These are phyloP conservation scores for Fusarium marasasianum DNA, from an alignment of 2,329 filamentous ascomycete genomes.

Conservation along the genomic window DNA sequence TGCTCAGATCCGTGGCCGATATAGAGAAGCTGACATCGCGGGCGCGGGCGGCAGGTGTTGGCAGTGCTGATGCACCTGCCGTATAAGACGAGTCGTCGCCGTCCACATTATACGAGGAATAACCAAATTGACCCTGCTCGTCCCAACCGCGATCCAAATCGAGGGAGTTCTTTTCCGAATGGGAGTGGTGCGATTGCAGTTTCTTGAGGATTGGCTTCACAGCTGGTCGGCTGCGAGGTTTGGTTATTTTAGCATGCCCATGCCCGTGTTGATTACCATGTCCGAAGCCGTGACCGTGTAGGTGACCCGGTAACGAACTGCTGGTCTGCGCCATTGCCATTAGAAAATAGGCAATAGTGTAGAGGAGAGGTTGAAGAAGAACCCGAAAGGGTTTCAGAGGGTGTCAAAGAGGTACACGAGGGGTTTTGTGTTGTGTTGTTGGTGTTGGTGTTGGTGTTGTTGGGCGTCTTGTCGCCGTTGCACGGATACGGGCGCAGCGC, in stretches of 20 bases:
- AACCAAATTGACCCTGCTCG: conserved; percentile 56
- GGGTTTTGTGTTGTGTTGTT: conserved; percentile 21
- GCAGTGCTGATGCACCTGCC: conserved; percentile 36
- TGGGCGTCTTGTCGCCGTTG: conserved; percentile 33
- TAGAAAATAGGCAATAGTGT: conserved; percentile 6
- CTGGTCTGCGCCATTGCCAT: conserved; percentile 42
- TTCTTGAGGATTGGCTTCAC: conserved; percentile 73
- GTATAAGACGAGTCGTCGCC: conserved; percentile 40
- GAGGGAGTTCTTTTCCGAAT: conserved; percentile 70
- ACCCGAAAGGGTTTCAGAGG: neutral
- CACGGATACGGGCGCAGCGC: conserved; percentile 41
- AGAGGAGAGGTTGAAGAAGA: neutral
- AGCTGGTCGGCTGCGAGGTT: conserved; percentile 57
- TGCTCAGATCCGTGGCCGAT: conserved; percentile 48
- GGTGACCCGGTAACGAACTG: conserved; percentile 35
- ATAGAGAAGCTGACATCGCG: conserved; percentile 60
- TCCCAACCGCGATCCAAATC: conserved; percentile 70
- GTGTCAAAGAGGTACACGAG: conserved; percentile 13
- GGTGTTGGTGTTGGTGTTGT: conserved; percentile 14
- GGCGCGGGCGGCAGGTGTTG: conserved; percentile 29
- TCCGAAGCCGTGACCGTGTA: conserved; percentile 35
- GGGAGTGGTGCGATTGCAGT: conserved; percentile 56
- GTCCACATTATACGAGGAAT: conserved; percentile 42
- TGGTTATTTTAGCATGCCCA: conserved; percentile 49
- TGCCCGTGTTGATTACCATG: conserved; percentile 19